Percentiles rank a stretch among this genome's conserved stretches.
These are phyloP conservation scores for Melanomma pulvis-pyrius DNA, from an alignment of 495 filamentous ascomycete species.

Conservation along the genomic window DNA sequence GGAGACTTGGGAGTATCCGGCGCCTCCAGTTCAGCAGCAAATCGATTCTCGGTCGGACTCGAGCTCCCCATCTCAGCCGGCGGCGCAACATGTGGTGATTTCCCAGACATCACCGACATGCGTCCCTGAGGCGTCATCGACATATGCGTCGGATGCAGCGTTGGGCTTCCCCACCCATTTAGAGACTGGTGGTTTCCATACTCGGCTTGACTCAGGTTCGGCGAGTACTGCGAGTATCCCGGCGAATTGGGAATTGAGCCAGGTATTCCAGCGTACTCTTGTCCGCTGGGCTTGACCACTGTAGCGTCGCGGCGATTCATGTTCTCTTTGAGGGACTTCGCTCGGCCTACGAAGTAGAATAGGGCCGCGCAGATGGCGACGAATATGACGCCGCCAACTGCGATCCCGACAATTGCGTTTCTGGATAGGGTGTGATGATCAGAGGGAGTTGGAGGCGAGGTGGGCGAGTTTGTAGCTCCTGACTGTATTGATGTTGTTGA, in stretches of 20 bases:
- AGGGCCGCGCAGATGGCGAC: conserved; percentile 46
- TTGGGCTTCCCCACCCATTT: conserved; percentile 19
- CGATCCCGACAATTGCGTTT: conserved; percentile 54
- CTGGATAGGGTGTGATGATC: conserved; percentile 29
- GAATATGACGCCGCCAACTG: conserved; percentile 46
- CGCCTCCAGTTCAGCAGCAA: conserved; percentile 25
- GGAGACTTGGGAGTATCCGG: conserved; percentile 5
- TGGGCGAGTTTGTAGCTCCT: conserved; percentile 1
- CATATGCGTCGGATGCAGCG: conserved; percentile 7
- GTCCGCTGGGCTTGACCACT: neutral
- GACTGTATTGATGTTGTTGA: conserved; percentile 10
- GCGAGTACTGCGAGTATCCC: conserved; percentile 6
- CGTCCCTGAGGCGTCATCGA: neutral
- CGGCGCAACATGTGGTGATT: neutral
- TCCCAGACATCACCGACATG: conserved; percentile 4
- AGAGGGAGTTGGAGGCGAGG: conserved; percentile 20
- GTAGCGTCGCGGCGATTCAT: conserved; percentile 22
- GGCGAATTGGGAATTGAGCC: neutral
- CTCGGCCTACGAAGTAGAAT: conserved; percentile 48
- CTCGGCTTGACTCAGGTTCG: conserved; percentile 3
- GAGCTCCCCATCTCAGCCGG: conserved; percentile 14
- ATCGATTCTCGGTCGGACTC: conserved; percentile 4
- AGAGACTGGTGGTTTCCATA: conserved; percentile 2
- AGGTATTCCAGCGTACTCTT: neutral
- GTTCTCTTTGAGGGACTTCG: conserved; percentile 28